These are phyloP conservation scores for Alternaria sp. DNA, from an alignment of 2,329 filamentous ascomycete genomes.

Conservation along the genomic window DNA sequence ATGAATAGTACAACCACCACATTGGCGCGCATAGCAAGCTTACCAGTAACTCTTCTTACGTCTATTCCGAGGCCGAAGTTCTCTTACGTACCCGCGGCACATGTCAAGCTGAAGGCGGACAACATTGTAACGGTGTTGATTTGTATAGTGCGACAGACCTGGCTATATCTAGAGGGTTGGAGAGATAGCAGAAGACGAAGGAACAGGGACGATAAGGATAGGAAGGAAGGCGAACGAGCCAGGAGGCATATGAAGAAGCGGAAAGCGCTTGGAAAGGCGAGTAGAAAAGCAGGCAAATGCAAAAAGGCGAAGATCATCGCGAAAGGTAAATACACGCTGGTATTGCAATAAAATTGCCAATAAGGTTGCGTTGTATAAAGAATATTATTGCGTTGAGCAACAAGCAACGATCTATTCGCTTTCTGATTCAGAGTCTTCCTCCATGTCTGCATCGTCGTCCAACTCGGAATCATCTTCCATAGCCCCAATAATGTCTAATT, in stretches of 20 bases:
- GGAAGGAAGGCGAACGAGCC: background rate
- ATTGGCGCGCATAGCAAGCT: background rate
- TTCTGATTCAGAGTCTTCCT: background rate
- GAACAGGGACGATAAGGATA: background rate
- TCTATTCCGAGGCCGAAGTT: slow-evolving; percentile 2
- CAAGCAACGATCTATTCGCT: background rate
- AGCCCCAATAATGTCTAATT: slow-evolving; percentile 60
- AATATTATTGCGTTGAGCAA: background rate
- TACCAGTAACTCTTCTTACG: background rate
- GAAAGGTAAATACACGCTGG: slow-evolving; percentile 8
- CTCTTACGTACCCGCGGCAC: slow-evolving; percentile 20
- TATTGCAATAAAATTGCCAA: background rate
- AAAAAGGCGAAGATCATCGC: background rate
- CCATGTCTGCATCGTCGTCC: background rate
- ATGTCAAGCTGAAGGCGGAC: slow-evolving; percentile 30
- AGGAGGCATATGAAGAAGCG: background rate
- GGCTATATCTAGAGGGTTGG: slow-evolving; percentile 15
- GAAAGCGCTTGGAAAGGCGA: background rate
- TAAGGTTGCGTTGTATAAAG: too few species aligned
- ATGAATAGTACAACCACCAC: background rate
- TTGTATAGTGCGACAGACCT: slow-evolving; percentile 9
- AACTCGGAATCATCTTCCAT: slow-evolving; percentile 19
- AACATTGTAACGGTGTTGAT: slow-evolving; percentile 21
- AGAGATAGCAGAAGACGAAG: background rate
- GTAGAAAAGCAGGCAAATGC: background rate